These are phyloP conservation scores for Phytophthora pseudosyringae DNA, from an alignment of 352 stramenopile genomes.

Conservation along the genomic window DNA sequence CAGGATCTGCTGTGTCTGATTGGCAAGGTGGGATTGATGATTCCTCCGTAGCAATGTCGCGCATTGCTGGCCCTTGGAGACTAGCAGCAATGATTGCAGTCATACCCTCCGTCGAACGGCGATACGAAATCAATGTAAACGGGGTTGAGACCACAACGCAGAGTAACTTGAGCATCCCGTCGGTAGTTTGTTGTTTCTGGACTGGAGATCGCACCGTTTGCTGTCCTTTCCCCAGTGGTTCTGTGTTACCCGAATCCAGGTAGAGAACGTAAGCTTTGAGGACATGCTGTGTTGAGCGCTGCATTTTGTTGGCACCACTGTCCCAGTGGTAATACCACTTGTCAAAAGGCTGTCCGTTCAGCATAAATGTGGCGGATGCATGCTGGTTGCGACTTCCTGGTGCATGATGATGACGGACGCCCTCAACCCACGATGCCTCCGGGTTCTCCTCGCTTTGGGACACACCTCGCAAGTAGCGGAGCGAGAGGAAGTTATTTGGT, in stretches of 20 bases:
- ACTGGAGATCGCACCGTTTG: no score
- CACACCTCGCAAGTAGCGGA: slow-evolving; percentile 28
- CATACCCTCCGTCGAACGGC: no score
- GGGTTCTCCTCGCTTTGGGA: slow-evolving; percentile 55
- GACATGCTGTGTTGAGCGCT: slow-evolving; percentile 55
- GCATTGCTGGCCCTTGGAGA: no score
- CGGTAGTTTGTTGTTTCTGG: neutral
- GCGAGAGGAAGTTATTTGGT: slow-evolving; percentile 1
- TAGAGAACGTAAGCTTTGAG: slow-evolving; percentile 54
- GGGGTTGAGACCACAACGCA: slow-evolving; percentile 34
- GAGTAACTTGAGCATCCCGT: slow-evolving; percentile 16
- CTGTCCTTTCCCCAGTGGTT: no score
- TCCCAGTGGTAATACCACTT: slow-evolving; percentile 71
- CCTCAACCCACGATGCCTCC: slow-evolving; percentile 67
- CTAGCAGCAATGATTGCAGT: no score
- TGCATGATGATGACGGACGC: slow-evolving; percentile 13
- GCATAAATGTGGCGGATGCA: slow-evolving; percentile 19
- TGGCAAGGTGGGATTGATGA: no score
- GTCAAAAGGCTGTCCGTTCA: slow-evolving; percentile 44
- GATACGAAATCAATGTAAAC: slow-evolving; percentile 44
- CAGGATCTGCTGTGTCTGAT: no score
- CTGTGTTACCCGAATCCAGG: neutral
- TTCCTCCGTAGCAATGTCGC: no score
- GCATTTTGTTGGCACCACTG: slow-evolving; percentile 48
- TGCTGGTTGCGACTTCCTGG: no score